Evolutionary conservation across 2,329 filamentous ascomycete genomes (phyloP).

Genomic region (Teratosphaeria gauchensis): DNA sequence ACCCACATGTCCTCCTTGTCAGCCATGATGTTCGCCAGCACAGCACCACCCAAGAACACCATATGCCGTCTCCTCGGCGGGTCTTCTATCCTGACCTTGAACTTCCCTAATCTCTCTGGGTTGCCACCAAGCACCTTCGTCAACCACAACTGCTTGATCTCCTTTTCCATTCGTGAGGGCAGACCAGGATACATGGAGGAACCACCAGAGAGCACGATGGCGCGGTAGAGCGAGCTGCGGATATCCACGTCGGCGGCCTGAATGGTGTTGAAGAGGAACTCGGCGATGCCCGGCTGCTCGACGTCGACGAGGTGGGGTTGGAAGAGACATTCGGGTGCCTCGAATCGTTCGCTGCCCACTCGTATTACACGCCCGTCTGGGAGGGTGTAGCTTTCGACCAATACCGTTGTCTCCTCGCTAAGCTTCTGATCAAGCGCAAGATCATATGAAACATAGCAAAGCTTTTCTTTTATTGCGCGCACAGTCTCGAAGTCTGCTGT

Average conservation of each 20-base stretch:
- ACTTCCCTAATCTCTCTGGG: slow-evolving; percentile 89
- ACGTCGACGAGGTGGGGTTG: slow-evolving; percentile 96
- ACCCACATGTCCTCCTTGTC: slow-evolving; percentile 99
- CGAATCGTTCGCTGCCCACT: slow-evolving; percentile 93
- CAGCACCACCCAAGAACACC: slow-evolving; percentile 97
- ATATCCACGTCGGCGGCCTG: slow-evolving; percentile 94
- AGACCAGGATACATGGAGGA: slow-evolving; percentile 99
- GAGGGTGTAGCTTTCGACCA: slow-evolving; percentile 95
- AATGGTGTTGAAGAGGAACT: slow-evolving; percentile 98
- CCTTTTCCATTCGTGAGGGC: slow-evolving; percentile 91
- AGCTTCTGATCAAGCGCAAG: slow-evolving; percentile 91
- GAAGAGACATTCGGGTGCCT: slow-evolving; percentile 96
- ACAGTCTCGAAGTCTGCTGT: slow-evolving; percentile 99
- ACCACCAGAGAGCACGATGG: slow-evolving; percentile 89
- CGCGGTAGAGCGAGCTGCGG: slow-evolving; percentile 87
- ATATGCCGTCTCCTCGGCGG: slow-evolving; percentile 92
- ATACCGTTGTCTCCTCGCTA: slow-evolving; percentile 91
- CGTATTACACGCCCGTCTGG: slow-evolving; percentile 93
- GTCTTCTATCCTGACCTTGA: slow-evolving; percentile 98
- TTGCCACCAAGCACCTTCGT: slow-evolving; percentile 83
- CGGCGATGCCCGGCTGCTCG: slow-evolving; percentile 91
- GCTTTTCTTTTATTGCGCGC: slow-evolving; percentile 98
- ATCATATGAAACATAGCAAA: slow-evolving; percentile 98
- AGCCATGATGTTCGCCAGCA: slow-evolving; percentile 96
- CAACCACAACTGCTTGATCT: slow-evolving; percentile 96